Evolutionary conservation across 2,329 filamentous ascomycete genomes (phyloP).

Genomic region (Tolypocladium ophioglossoides): DNA sequence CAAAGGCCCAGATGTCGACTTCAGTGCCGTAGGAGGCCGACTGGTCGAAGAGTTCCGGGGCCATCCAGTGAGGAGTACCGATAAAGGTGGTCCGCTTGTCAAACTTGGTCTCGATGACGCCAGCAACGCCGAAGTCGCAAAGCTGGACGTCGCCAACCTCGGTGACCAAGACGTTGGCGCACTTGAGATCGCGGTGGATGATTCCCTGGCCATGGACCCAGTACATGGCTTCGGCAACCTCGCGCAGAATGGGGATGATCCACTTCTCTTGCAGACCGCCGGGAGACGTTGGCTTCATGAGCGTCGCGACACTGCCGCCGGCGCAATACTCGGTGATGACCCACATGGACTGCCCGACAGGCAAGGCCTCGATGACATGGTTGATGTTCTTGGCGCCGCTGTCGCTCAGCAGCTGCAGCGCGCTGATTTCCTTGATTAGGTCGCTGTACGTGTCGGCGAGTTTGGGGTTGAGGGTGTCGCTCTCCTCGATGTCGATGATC

Average conservation of each 20-base stretch:
- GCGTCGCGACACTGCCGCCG: slow-evolving; percentile 69
- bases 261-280: slow-evolving; percentile 59
- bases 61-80: slow-evolving; percentile 81
- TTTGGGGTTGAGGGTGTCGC: slow-evolving; percentile 56
- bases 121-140: slow-evolving; percentile 77
- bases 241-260: slow-evolving; percentile 57
- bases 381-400: slow-evolving; percentile 72
- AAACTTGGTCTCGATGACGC: slow-evolving; percentile 62
- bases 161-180: slow-evolving; percentile 70
- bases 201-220: slow-evolving; percentile 61
- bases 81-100: slow-evolving; percentile 74
- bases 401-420: slow-evolving; percentile 63
- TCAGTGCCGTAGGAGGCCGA: slow-evolving; percentile 57
- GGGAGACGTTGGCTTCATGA: slow-evolving; percentile 56
- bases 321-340: slow-evolving; percentile 82
- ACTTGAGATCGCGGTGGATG: slow-evolving; percentile 63
- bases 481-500: slow-evolving; percentile 75
- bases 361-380: slow-evolving; percentile 66
- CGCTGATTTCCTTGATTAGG: slow-evolving; percentile 56
- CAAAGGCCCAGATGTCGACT: slow-evolving; percentile 79
- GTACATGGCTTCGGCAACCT: slow-evolving; percentile 53
- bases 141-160: slow-evolving; percentile 70
- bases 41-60: slow-evolving; percentile 62
- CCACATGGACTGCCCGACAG: slow-evolving; percentile 73
- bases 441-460: slow-evolving; percentile 58